Evolutionary conservation across 169 alveolate genomes (phyloP).

Genomic region (Plasmodium berghei): DNA sequence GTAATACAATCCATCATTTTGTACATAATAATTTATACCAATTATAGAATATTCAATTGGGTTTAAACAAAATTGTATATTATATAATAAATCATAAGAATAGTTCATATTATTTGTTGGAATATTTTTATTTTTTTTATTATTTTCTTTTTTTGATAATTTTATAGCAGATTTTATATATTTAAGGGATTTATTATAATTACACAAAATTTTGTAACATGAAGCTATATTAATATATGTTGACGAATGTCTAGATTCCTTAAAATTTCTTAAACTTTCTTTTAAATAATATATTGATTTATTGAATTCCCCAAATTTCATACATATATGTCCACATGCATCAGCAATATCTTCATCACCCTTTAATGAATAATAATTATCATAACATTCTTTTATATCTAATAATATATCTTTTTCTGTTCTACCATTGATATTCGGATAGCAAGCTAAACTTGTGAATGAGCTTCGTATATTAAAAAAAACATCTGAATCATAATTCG

Average conservation of each 20-base stretch:
- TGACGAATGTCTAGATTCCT: slow-evolving; percentile 52
- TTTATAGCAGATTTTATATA: slow-evolving; percentile 57
- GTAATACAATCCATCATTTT: slow-evolving; percentile 66
- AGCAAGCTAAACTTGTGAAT: slow-evolving; percentile 78
- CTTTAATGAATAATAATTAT: slow-evolving; percentile 81
- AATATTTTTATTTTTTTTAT: slow-evolving; percentile 1
- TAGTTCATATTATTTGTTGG: slow-evolving; percentile 24
- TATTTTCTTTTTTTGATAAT: slow-evolving; percentile 39
- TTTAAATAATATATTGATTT: slow-evolving; percentile 79
- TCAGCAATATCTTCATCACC: slow-evolving; percentile 84
- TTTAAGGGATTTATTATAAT: slow-evolving; percentile 50
- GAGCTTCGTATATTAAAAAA: slow-evolving; percentile 76
- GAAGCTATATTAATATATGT: slow-evolving; percentile 75
- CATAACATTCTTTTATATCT: slow-evolving; percentile 78
- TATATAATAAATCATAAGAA: slow-evolving; percentile 54
- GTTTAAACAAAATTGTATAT: slow-evolving; percentile 56
- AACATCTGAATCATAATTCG: slow-evolving; percentile 85
- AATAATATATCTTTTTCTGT: slow-evolving; percentile 81
- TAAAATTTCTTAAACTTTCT: slow-evolving; percentile 77
- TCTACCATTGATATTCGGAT: slow-evolving; percentile 80
- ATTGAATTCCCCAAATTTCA: slow-evolving; percentile 82
- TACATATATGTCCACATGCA: slow-evolving; percentile 85
- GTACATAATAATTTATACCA: slow-evolving; percentile 55
- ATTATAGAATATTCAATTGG: slow-evolving; percentile 68
- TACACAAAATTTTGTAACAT: slow-evolving; percentile 54